Percentiles rank a stretch among this genome's conserved stretches.
Conservation (phyloP, 2,329 filamentous ascomycete genomes). For the Colletotrichum truncatum region DNA sequence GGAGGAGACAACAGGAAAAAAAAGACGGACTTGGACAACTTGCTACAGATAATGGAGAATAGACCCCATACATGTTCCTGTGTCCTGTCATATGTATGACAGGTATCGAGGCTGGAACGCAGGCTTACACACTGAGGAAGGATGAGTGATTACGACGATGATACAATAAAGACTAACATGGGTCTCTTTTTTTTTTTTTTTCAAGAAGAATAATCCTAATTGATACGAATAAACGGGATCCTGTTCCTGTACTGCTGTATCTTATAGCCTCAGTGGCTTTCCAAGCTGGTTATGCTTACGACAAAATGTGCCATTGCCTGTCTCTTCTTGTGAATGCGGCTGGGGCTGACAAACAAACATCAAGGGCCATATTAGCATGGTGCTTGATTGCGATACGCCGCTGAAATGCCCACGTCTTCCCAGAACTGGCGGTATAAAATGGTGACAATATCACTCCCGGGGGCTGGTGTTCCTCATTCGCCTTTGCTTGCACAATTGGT, state of each 20-base stretch:
- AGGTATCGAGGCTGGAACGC: too few species aligned
- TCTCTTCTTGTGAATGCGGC: not conserved
- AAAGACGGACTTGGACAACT: not conserved
- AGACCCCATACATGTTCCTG: too few species aligned
- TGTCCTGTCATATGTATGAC: too few species aligned
- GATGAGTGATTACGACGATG: not conserved
- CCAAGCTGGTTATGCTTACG: not conserved
- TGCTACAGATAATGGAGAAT: too few species aligned
- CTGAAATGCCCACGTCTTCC: conserved; percentile 1
- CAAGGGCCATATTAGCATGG: not conserved
- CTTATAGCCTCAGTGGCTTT: not conserved
- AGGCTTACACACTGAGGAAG: not conserved
- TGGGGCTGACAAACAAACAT: not conserved
- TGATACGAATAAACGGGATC: conserved; percentile 9
- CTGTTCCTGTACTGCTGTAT: conserved; percentile 3
- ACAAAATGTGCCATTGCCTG: not conserved
- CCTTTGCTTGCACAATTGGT: not conserved
- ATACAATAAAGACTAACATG: too few species aligned
- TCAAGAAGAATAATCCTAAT: too few species aligned
- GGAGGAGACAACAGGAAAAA: not conserved
- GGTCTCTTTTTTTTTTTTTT: too few species aligned
- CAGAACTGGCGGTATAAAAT: not conserved
- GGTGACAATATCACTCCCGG: not conserved
- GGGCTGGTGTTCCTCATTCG: not conserved
- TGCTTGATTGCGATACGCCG: conserved; percentile 1